Evolutionary conservation across 2,329 filamentous ascomycete species (phyloP).

Genomic region (Boeremia exigua): DNA sequence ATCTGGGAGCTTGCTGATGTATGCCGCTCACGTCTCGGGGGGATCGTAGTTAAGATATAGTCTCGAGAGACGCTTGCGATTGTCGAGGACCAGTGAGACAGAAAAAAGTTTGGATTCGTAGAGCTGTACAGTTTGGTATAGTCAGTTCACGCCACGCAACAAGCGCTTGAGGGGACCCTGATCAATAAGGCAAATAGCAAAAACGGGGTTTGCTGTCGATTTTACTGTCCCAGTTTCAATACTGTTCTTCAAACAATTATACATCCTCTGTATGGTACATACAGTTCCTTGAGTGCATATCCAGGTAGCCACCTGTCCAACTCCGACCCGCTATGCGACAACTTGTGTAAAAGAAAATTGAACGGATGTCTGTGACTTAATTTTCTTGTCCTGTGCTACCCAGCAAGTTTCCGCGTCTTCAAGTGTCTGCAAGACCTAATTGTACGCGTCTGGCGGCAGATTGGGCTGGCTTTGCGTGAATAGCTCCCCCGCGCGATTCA

Average conservation of each 20-base stretch:
- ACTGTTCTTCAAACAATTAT: neutral
- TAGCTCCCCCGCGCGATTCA: conserved; percentile 73
- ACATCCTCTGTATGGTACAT: neutral
- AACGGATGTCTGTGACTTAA: neutral
- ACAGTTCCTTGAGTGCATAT: neutral
- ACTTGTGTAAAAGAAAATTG: neutral
- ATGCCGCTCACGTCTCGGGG: no score
- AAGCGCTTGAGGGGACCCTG: no score
- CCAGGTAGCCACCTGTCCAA: neutral
- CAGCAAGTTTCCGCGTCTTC: conserved; percentile 5
- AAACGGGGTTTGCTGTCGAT: no score
- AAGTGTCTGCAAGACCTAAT: conserved; percentile 17
- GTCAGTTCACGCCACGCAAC: no score
- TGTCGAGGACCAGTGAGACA: no score
- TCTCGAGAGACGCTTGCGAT: no score
- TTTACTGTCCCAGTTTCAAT: neutral
- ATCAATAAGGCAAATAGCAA: no score
- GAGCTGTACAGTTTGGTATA: no score
- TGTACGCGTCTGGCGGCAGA: conserved; percentile 53
- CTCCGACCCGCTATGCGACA: conserved; percentile 15
- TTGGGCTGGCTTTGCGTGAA: conserved; percentile 75
- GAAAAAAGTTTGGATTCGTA: no score
- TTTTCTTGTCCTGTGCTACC: neutral
- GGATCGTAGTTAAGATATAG: no score
- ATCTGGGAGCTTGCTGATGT: no score